A percentile compares a stretch with the other conserved stretches of the same genome.
phyloP scores from a whole-genome alignment of 2,329 filamentous ascomycete genomes.

The Coniella vitis region DNA sequence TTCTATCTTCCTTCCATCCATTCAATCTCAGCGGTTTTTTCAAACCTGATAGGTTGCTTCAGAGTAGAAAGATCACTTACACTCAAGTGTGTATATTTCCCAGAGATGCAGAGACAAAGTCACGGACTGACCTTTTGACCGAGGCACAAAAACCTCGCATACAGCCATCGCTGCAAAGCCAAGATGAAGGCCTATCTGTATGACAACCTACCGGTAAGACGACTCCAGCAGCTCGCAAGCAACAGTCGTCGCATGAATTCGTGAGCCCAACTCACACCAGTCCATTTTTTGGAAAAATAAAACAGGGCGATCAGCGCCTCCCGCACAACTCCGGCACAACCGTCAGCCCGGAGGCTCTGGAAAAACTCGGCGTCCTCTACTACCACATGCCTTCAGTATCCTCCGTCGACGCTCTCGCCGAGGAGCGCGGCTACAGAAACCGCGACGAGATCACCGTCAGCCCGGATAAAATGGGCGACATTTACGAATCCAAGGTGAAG shows the following conservation, averaged over 20 bases:
- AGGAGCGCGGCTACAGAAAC: constrained; percentile 79
- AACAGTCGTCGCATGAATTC: too few species aligned
- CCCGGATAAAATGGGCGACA: constrained; percentile 73
- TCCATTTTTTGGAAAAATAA: constrained; percentile 4
- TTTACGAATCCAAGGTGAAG: constrained; percentile 91
- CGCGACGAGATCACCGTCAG: constrained; percentile 89
- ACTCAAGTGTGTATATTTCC: too few species aligned
- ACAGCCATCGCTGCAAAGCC: not conserved
- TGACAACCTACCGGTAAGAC: constrained; percentile 46
- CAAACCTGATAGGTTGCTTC: too few species aligned
- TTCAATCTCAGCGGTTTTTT: too few species aligned
- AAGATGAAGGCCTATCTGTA: constrained; percentile 54
- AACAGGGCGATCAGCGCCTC: constrained; percentile 84
- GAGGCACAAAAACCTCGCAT: not conserved
- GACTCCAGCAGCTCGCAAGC: too few species aligned
- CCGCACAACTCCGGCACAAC: constrained; percentile 77
- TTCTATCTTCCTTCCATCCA: too few species aligned
- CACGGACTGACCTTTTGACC: constrained; percentile 23
- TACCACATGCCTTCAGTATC: constrained; percentile 57
- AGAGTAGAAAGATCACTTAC: too few species aligned
- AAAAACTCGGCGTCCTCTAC: constrained; percentile 74
- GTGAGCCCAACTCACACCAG: constrained; percentile 3
- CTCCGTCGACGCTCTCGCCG: constrained; percentile 67
- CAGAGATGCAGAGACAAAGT: too few species aligned
- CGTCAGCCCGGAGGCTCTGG: constrained; percentile 59